A percentile compares a stretch with the other conserved stretches of the same genome.
These are phyloP conservation scores for Thelephora ganbajun DNA, from an alignment of 768 basidiomycete genomes.

Conservation along the genomic window DNA sequence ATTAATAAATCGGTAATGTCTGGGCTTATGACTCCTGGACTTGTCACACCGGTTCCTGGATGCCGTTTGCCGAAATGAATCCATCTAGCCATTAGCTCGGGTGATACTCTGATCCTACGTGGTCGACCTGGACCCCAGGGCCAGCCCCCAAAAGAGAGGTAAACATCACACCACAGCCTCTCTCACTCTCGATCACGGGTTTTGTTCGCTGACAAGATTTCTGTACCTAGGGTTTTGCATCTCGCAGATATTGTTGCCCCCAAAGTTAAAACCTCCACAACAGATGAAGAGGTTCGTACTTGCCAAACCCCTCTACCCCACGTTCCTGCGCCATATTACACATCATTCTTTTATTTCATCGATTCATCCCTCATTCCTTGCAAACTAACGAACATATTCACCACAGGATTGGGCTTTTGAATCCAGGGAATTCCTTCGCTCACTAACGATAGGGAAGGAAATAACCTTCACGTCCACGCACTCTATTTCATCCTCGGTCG, in stretches of 20 bases:
- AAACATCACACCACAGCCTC: not conserved
- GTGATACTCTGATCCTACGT: slow-evolving; percentile 79
- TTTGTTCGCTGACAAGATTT: not conserved
- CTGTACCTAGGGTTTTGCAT: slow-evolving; percentile 57
- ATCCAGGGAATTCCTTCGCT: slow-evolving; percentile 82
- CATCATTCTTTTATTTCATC: slow-evolving; percentile 1
- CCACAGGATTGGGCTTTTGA: slow-evolving; percentile 80
- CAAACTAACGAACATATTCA: not conserved
- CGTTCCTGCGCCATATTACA: not conserved
- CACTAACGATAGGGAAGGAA: slow-evolving; percentile 80
- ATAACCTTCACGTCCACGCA: slow-evolving; percentile 75
- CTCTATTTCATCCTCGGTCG: slow-evolving; percentile 64
- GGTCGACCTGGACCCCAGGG: slow-evolving; percentile 66
- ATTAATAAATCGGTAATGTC: too few relatives aligned
- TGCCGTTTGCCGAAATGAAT: slow-evolving; percentile 13
- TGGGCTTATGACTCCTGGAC: not conserved
- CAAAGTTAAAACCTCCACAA: slow-evolving; percentile 47
- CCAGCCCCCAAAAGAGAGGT: slow-evolving; percentile 82
- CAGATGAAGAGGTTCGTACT: slow-evolving; percentile 73
- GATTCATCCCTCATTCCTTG: not conserved
- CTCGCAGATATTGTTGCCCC: slow-evolving; percentile 82
- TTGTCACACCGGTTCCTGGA: slow-evolving; percentile 1
- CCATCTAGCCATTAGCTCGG: slow-evolving; percentile 70
- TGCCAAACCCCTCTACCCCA: too few relatives aligned
- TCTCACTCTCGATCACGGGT: not conserved